phyloP scores from a whole-genome alignment of 129 eudicot species.

The Helianthus annuus region HanXRQr2.0-SUNRISE NC_035446.2:72791051-72791550 shows the following conservation, averaged over 20 bases:
- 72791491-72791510: too few species aligned
- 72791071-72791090: slow-evolving; percentile 17
- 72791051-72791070: neutral
- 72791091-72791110: slow-evolving; percentile 61
- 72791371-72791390: too few species aligned
- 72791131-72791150: slow-evolving; percentile 95
- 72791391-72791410: too few species aligned
- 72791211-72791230: slow-evolving; percentile 74
- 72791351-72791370: too few species aligned
- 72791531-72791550: too few species aligned
- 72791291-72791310: neutral
- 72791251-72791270: slow-evolving; percentile 63
- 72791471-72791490: too few species aligned
- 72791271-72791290: neutral
- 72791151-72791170: slow-evolving; percentile 99
- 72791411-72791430: too few species aligned
- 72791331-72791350: too few species aligned
- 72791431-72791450: too few species aligned
- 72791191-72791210: slow-evolving; percentile 96
- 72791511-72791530: too few species aligned
- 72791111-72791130: slow-evolving; percentile 99
- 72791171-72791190: slow-evolving; percentile 99
- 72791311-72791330: too few species aligned
- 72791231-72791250: slow-evolving; percentile 79
- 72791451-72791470: too few species aligned